A percentile compares a stretch with the other conserved stretches of the same genome.
Evolutionary conservation across 2,329 filamentous ascomycete species (phyloP).

Genomic region (Penicillium rolfsii): DNA sequence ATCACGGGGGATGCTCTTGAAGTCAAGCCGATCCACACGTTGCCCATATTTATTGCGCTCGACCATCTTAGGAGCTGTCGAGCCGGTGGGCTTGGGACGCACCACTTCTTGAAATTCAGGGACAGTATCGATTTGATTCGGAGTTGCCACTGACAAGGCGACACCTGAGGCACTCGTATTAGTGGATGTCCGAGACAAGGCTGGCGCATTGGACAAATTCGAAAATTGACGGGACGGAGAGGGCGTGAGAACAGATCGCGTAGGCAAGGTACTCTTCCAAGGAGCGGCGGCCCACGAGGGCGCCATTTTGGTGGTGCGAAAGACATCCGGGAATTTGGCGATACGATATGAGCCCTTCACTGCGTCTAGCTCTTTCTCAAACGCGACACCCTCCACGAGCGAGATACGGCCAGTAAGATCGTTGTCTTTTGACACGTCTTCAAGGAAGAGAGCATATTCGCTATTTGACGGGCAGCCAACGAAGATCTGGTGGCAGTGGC

Average conservation of each 20-base stretch:
- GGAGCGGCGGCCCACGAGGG: slow-evolving; percentile 36
- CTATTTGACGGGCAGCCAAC: slow-evolving; percentile 63
- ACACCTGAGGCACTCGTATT: slow-evolving; percentile 44
- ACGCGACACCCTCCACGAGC: slow-evolving; percentile 60
- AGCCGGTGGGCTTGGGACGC: slow-evolving; percentile 39
- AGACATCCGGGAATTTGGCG: slow-evolving; percentile 56
- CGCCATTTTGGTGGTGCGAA: slow-evolving; percentile 57
- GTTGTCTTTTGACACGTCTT: slow-evolving; percentile 52
- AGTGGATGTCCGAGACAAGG: slow-evolving; percentile 44
- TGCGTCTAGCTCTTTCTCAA: slow-evolving; percentile 56
- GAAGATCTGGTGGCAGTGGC: slow-evolving; percentile 63
- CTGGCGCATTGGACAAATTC: slow-evolving; percentile 26
- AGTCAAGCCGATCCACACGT: slow-evolving; percentile 58
- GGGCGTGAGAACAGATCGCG: slow-evolving; percentile 38
- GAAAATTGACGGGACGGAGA: slow-evolving; percentile 41
- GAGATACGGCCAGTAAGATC: slow-evolving; percentile 55
- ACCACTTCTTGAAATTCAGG: slow-evolving; percentile 45
- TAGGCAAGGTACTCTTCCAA: slow-evolving; percentile 38
- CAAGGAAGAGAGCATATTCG: slow-evolving; percentile 57
- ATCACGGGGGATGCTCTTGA: slow-evolving; percentile 56
- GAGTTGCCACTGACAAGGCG: slow-evolving; percentile 40
- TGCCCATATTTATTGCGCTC: slow-evolving; percentile 63
- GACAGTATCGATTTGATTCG: slow-evolving; percentile 42
- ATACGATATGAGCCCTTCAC: slow-evolving; percentile 54
- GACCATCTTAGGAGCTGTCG: slow-evolving; percentile 44